Conservation (phyloP, 345 rosid genomes). For the Atalantia buxifolia region DNA sequence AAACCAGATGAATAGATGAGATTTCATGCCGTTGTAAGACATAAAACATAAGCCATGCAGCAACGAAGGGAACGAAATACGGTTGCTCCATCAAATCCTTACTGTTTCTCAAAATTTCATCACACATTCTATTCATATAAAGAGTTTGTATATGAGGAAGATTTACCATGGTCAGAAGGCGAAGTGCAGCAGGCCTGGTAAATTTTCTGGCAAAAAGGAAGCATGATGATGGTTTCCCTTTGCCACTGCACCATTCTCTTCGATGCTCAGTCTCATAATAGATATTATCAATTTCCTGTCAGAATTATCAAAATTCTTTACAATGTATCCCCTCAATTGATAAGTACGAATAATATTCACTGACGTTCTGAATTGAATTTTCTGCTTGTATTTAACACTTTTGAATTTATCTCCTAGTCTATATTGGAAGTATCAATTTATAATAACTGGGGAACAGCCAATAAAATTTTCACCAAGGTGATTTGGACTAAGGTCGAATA, state of each 20-base stretch:
- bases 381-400: neutral
- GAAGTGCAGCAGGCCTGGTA: constrained; percentile 85
- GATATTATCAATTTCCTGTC: constrained; percentile 77
- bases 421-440: neutral
- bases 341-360: neutral
- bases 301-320: neutral
- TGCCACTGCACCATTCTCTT: constrained; percentile 93
- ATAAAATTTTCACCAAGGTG: neutral
- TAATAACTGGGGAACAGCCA: neutral
- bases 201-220: constrained; percentile 97
- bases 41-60: neutral
- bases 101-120: neutral
- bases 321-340: neutral
- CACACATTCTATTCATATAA: neutral
- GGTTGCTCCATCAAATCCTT: neutral
- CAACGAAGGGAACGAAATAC: neutral
- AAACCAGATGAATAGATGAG: constrained; percentile 1
- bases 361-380: neutral
- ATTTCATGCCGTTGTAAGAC: neutral
- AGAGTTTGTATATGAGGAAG: neutral
- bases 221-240: constrained; percentile 74
- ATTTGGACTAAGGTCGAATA: neutral
- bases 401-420: neutral
- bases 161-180: constrained; percentile 66
- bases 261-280: constrained; percentile 81